Base-by-base conservation (phyloP, 208 protist species). In the Sergeia podlipaevii region DNA sequence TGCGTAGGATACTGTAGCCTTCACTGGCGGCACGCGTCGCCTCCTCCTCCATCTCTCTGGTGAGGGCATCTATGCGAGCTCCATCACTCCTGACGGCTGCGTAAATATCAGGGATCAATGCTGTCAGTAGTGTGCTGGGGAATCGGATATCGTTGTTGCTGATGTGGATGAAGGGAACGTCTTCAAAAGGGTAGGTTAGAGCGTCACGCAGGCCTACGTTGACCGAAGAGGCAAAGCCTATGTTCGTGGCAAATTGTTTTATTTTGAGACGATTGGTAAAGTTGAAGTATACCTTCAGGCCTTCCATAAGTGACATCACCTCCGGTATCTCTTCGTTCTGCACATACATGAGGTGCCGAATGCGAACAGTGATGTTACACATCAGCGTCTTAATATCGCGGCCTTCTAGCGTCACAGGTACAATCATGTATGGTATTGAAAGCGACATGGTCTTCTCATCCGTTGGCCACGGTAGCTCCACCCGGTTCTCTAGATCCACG, bases 171-270 rank as follows among this genome's bases (percentile, higher is more conserved):
- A 68, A 77, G 6, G 70, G 70, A 18, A 77, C 70, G 36, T 66
- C 70, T 10, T 55, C 50, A 30, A 62, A 61, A 13, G 70, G 54
- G 18, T 65, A 50, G 10, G 39, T 29, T 38, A 80, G 50, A 41
- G 66, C 66, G 39, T 73, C 62, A n/a, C 56, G 56, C 32, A 80
- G 28, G 23, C 66, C 72, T 13, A 55, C 50, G 39, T 80, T 80
- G 20, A 68, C 60, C 11, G 57, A 56, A 7, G 53, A 52, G 29
- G 65, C 61, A 38, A 52, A 67, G 24, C 72, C 66, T 23, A 64
- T 54, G 45, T 56, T 60, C n/a, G n/a, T n/a, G n/a, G n/a, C n/a
- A n/a, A n/a, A n/a, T n/a, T n/a, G n/a, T n/a, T n/a, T 15, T 17
- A 38, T 38, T 15, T 38, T 38, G 11, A 38, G 34, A 15, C 34